phyloP scores from a whole-genome alignment of 441 rosid genomes.

The Jatropha multifida region DNA sequence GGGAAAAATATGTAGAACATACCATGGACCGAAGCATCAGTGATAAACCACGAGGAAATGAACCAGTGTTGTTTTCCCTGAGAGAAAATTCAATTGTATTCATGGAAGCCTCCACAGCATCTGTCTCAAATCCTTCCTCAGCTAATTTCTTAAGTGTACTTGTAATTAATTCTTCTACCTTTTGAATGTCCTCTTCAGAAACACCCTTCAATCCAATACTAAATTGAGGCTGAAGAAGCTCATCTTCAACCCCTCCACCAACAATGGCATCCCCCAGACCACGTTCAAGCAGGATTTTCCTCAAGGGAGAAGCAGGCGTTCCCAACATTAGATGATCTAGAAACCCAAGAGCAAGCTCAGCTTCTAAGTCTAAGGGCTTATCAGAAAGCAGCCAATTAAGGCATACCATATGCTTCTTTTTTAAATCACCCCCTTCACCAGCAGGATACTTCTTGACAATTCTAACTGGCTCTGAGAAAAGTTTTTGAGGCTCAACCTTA shows the following conservation, averaged over 20 bases:
- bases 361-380: slow-evolving; percentile 78
- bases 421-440: slow-evolving; percentile 70
- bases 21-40: slow-evolving; percentile 90
- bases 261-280: slow-evolving; percentile 92
- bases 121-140: slow-evolving; percentile 82
- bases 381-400: slow-evolving; percentile 93
- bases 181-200: slow-evolving; percentile 62
- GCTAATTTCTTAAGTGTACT: slow-evolving; percentile 62
- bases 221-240: slow-evolving; percentile 93
- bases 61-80: slow-evolving; percentile 94
- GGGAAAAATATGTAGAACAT: slow-evolving; percentile 25
- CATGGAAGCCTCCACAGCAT: slow-evolving; percentile 96
- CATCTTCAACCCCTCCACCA: slow-evolving; percentile 90
- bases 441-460: slow-evolving; percentile 81
- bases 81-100: slow-evolving; percentile 95
- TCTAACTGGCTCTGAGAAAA: slow-evolving; percentile 73
- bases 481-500: slow-evolving; percentile 53
- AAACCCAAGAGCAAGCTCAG: slow-evolving; percentile 81
- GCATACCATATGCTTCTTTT: slow-evolving; percentile 91
- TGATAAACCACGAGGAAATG: slow-evolving; percentile 92
- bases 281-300: slow-evolving; percentile 86
- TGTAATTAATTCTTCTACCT: slow-evolving; percentile 77
- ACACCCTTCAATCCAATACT: slow-evolving; percentile 94
- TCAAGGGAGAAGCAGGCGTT: slow-evolving; percentile 94
- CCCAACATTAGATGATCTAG: slow-evolving; percentile 94